phyloP scores from a whole-genome alignment of 768 basidiomycete species.

The Leccinum incarnatum region DNA sequence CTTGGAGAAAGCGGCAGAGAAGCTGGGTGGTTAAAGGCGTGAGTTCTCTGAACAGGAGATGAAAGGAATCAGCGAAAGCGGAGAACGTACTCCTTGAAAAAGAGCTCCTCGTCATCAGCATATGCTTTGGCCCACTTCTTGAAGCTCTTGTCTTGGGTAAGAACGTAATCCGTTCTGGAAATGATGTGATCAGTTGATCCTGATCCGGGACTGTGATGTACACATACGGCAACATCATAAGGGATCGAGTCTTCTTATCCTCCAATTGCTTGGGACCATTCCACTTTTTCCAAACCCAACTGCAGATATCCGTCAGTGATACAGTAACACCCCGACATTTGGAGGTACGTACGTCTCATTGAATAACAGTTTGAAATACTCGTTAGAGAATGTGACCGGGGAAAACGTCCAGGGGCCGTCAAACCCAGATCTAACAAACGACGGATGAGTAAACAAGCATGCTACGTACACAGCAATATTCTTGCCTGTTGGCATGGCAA shows the following conservation, averaged over 20 bases:
- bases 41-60: not conserved
- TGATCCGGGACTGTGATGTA: not conserved
- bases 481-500: slow-evolving; percentile 79
- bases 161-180: slow-evolving; percentile 77
- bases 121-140: slow-evolving; percentile 86
- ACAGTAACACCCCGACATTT: not conserved
- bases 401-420: slow-evolving; percentile 96
- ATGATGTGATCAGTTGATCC: not conserved
- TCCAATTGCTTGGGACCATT: slow-evolving; percentile 88
- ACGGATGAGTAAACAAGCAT: not conserved
- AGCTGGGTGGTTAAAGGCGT: slow-evolving; percentile 48
- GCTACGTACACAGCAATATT: not conserved
- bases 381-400: slow-evolving; percentile 83
- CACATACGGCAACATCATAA: slow-evolving; percentile 96
- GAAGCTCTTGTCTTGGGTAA: slow-evolving; percentile 89
- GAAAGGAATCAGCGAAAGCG: not conserved
- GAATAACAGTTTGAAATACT: slow-evolving; percentile 82
- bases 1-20: slow-evolving; percentile 71
- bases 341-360: slow-evolving; percentile 63
- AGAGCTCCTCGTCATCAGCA: slow-evolving; percentile 78
- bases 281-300: slow-evolving; percentile 97
- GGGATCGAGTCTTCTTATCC: slow-evolving; percentile 82
- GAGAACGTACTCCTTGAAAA: slow-evolving; percentile 85
- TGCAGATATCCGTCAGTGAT: slow-evolving; percentile 20
- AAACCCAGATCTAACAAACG: slow-evolving; percentile 58